Evolutionary conservation across 1,284 basidiomycete genomes (phyloP), one percentile per base, ranked within the genome.

Genomic region (Boletus sp.): DNA sequence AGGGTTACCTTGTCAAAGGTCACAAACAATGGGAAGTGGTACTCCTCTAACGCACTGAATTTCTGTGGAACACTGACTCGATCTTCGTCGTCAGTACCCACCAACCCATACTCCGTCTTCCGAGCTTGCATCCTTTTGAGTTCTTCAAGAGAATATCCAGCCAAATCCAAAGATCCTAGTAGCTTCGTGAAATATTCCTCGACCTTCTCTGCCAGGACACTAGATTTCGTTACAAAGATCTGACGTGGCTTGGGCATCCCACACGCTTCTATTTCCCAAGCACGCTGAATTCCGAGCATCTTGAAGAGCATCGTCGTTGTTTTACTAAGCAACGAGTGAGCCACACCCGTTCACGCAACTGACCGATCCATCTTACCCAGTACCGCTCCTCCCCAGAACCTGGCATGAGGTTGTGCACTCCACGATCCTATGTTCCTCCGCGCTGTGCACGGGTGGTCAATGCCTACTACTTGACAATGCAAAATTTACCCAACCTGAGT

Each of bases 241-340:
- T 91, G 89, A 22, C 86, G 80, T 0, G 84, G 82, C 56, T 77
- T 78, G 8, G 70, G 65, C 33, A 76, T 64, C 6, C 63, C 64
- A 2, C 55, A 49, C 36, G 31, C 4, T 16, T 69, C 68, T 29
- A 74, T 60, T 44, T 79, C 73, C 71, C 78, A 84, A 2, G 78
- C 74, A 11, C 80, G 75, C 63, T 89, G 84, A 9, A 89, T 80
- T 6, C 82, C 80, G 5, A 89, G 73, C 80, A 89, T 89, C 72
- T 88, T 88, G 76, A 85, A 87, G 0, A 89, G 72, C 80, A 89
- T 86, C 0, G 86, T 88, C 0, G 87, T 89, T 0, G 87, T 90
- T 79, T 91, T 89, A 5, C 86, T 88, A 50, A 12, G 12, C 1
- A 4, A 20, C 46, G n/a, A 56, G 53, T 62, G n/a, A 55, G 61